Percentiles rank a stretch among this genome's conserved stretches.
These are phyloP conservation scores for Prunus armeniaca DNA, from an alignment of 306 rosid genomes.

Conservation along the genomic window DNA sequence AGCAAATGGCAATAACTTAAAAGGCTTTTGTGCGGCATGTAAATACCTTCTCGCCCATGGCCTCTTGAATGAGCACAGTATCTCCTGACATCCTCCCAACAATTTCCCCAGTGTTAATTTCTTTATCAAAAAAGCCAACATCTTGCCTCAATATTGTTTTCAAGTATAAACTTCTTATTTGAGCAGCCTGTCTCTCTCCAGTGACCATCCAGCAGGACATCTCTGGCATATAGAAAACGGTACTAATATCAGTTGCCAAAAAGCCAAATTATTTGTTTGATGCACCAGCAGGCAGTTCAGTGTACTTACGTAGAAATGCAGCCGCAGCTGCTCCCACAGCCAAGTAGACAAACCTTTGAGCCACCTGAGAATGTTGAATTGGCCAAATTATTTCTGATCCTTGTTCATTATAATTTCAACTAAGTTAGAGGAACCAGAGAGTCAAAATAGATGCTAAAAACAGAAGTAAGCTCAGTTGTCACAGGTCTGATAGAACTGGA, in stretches of 20 bases:
- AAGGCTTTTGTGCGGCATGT: conserved; percentile 1
- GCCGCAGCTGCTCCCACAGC: conserved; percentile 60
- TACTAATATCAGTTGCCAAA: not conserved
- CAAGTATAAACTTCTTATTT: conserved; percentile 70
- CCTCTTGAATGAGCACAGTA: conserved; percentile 83
- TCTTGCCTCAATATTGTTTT: conserved; percentile 82
- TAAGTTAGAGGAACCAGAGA: not conserved
- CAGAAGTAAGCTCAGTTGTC: not conserved
- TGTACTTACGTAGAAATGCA: conserved; percentile 62
- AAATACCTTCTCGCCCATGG: conserved; percentile 79
- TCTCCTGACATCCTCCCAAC: conserved; percentile 83
- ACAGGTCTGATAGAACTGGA: not conserved
- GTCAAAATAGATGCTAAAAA: not conserved
- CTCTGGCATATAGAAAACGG: conserved; percentile 47
- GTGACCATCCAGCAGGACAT: conserved; percentile 83
- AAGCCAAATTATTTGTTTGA: conserved; percentile 2
- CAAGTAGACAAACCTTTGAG: conserved; percentile 60
- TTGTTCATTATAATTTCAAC: not conserved
- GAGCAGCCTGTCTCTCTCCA: conserved; percentile 79
- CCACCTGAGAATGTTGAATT: conserved; percentile 39
- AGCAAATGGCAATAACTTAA: not conserved
- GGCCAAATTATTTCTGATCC: not conserved
- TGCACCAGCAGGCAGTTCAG: not conserved
- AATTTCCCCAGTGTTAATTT: conserved; percentile 66
- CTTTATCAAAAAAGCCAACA: conserved; percentile 64